Evolutionary conservation across 2,329 filamentous ascomycete species (phyloP), one percentile per base, ranked within the genome.

Genomic region (Aspergillus fijiensis): DNA sequence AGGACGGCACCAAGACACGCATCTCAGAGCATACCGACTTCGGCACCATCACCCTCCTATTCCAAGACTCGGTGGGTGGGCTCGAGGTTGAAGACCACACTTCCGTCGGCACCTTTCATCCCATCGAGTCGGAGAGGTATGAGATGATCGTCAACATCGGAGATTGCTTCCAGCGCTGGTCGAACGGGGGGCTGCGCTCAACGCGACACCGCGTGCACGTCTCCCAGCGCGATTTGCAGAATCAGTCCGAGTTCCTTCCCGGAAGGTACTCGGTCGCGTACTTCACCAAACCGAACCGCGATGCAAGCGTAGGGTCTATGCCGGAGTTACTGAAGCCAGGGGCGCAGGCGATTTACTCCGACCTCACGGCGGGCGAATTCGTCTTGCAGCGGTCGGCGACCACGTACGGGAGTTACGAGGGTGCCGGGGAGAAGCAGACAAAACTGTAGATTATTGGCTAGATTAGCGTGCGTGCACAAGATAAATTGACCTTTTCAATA

Each of bases 61-160:
- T 62, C 31, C 62, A 64, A n/a, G 62, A 64, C 49, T 35, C 45
- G 7, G 50, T 59, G 5, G 62, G 62, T 1, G 60, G 62, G 9
- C 31, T 69, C 5, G 67, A 71, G 51, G 63, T 71, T 2, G 65
- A 69, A 47, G 64, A 69, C 33, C 65, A 68, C 33, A 27, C 45
- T 60, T 12, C 47, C 55, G 2, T 50, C 42, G 4, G 67, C 65
- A 2, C 48, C 19, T 1, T 69, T 63, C 49, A 58, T 60, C 7
- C 65, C 4, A 16, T n/a, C 14, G 61, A 57, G 49, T 60, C 60
- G 1, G 21, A 50, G 4, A 42, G 58, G 4, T 55, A 56, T 5
- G 67, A 67, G 27, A 67, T 83, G n/a, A 79, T 83, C 5, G 75
- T 83, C 48, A 83, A 83, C 60, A 81, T 83, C 61, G 81, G 80